phyloP scores from a whole-genome alignment of 164 flowering plant genomes.

The Tetracentron sinense region DNA sequence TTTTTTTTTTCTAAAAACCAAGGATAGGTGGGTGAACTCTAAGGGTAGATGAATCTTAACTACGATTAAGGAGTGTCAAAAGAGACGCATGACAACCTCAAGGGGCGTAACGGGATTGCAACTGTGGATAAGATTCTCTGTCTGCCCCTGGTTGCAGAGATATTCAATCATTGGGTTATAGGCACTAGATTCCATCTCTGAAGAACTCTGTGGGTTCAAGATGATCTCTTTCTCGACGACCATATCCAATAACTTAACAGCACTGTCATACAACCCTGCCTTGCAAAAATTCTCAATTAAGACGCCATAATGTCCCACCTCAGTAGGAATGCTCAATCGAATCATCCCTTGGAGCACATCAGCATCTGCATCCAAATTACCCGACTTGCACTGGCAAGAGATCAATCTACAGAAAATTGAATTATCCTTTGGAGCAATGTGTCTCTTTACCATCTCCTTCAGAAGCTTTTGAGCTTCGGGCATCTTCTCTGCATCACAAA shows the following conservation, averaged over 20 bases:
- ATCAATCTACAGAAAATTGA: conserved; percentile 62
- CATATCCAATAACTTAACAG: conserved; percentile 62
- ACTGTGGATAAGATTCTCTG: too few species aligned
- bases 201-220: conserved; percentile 43
- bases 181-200: conserved; percentile 63
- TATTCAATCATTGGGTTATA: conserved; percentile 69
- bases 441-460: conserved; percentile 64
- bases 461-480: conserved; percentile 51
- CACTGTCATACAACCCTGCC: conserved; percentile 53
- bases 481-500: conserved; percentile 78
- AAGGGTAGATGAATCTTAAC: too few species aligned
- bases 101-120: too few species aligned
- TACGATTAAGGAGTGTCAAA: too few species aligned
- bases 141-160: conserved; percentile 64
- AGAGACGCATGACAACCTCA: too few species aligned
- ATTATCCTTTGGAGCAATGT: conserved; percentile 63
- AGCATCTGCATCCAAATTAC: conserved; percentile 65
- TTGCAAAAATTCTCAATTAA: conserved; percentile 73
- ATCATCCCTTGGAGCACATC: conserved; percentile 80
- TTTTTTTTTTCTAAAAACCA: too few species aligned
- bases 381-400: conserved; percentile 52
- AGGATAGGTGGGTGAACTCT: too few species aligned
- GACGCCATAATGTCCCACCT: conserved; percentile 89
- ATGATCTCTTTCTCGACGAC: conserved; percentile 74
- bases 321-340: conserved; percentile 63